Evolutionary conservation across 2,329 filamentous ascomycete species (phyloP), one percentile per base, ranked within the genome.

Genomic region (Gremmenia infestans): DNA sequence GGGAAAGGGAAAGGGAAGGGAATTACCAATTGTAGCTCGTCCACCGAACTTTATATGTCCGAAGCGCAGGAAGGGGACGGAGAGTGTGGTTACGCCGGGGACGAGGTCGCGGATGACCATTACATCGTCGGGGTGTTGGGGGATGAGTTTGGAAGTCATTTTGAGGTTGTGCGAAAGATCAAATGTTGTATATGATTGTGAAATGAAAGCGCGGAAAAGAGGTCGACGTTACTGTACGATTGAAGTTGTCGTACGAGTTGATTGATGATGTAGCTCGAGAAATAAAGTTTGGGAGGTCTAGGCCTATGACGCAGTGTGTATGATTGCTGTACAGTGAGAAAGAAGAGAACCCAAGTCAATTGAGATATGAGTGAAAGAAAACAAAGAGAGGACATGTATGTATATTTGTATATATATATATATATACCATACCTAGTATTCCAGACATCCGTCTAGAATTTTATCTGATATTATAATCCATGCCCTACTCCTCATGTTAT

Each of bases 61-160:
- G 67, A 89, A 89, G 48, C 94, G 88, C 51, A 82, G 73, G 73
- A 99, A 99, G 7, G 94, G 94, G 2, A 91, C 81, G 9, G 88
- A 92, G 65, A 91, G 80, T 12, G 88, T 95, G 43, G 83, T 84
- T 60, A 96, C 81, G 63, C 87, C 86, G 14, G 89, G 88, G 2
- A 88, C 89, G 65, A 97, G 75, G 65, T 91, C 81, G 61, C 93
- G 89, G 67, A 96, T 93, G 59, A 96, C 90, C 87, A 96, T 95
- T 61, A 94, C 86, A 67, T 89, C 83, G 17, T 85, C 81, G 12
- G 92, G 91, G 65, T 93, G 86, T 15, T 74, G 66, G 4, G 87
- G 87, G 55, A 89, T 80, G 54, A 90, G 80, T 66, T 84, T 81
- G 7, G 78, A 76, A 54, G 82, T 81, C 82, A 87, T 87, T 1